Percentiles rank a stretch among this genome's conserved stretches.
phyloP scores from a whole-genome alignment of 1,284 basidiomycete genomes.

The Apiotrichum gracile region DNA sequence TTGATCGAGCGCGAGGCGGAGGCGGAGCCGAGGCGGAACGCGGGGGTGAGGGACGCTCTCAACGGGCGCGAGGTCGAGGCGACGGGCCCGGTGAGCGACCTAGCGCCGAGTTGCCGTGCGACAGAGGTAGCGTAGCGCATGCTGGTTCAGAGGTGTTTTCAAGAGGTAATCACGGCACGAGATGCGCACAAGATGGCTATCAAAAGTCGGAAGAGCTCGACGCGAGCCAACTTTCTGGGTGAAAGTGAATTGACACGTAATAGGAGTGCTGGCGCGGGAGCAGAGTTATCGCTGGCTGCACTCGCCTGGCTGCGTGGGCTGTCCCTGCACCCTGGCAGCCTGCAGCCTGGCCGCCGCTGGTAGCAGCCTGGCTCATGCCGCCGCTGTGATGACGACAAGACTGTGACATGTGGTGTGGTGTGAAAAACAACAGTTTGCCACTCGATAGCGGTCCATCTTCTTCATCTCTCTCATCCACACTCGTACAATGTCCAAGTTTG shows the following conservation, averaged over 20 bases:
- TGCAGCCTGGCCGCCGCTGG: too few relatives aligned
- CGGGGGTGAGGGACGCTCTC: neutral
- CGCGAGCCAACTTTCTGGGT: neutral
- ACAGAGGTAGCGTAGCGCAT: neutral
- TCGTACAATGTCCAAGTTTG: constrained; percentile 11
- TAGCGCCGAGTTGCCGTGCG: neutral
- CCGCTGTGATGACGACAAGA: too few relatives aligned
- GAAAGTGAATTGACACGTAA: too few relatives aligned
- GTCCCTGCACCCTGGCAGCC: too few relatives aligned
- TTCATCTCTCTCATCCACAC: neutral
- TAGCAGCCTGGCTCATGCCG: too few relatives aligned
- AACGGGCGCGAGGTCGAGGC: neutral
- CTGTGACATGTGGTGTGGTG: too few relatives aligned
- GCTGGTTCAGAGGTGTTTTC: neutral
- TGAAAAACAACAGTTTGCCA: too few relatives aligned
- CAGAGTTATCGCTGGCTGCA: too few relatives aligned
- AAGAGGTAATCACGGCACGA: neutral
- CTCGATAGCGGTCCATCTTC: neutral
- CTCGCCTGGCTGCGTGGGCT: too few relatives aligned
- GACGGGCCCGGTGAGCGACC: neutral
- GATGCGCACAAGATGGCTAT: neutral
- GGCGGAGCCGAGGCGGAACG: neutral
- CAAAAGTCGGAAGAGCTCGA: neutral
- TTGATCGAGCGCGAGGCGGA: constrained; percentile 2
- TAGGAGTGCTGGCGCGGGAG: too few relatives aligned